A percentile compares a stretch with the other conserved stretches of the same genome.
These are phyloP conservation scores for Arthrobotrys iridis DNA, from an alignment of 2,329 filamentous ascomycete genomes.

Conservation along the genomic window DNA sequence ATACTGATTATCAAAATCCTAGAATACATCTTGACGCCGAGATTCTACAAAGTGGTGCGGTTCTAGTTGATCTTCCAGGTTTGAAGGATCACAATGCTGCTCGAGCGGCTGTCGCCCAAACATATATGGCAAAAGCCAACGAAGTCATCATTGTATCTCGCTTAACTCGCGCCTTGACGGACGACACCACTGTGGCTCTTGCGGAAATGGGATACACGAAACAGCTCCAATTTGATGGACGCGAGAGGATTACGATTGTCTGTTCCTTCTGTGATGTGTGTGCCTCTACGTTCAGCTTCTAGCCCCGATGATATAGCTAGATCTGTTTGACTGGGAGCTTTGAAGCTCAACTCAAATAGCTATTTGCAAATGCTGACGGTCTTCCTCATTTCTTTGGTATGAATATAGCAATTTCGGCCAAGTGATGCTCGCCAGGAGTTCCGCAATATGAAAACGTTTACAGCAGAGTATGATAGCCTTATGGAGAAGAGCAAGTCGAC, in stretches of 20 bases:
- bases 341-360: too few relatives aligned
- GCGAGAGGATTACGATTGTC: slow-evolving; percentile 35
- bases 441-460: slow-evolving; percentile 18
- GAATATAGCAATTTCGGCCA: slow-evolving; percentile 23
- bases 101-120: slow-evolving; percentile 22
- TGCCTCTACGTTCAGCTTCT: too few relatives aligned
- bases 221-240: slow-evolving; percentile 26
- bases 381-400: too few relatives aligned
- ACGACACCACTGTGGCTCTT: slow-evolving; percentile 14
- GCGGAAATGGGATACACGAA: slow-evolving; percentile 40
- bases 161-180: slow-evolving; percentile 16
- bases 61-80: slow-evolving; percentile 41
- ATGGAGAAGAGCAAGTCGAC: neutral
- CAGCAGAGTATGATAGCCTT: neutral
- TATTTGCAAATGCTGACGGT: too few relatives aligned
- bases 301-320: too few relatives aligned
- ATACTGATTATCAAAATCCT: neutral
- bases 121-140: slow-evolving; percentile 29
- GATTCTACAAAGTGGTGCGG: slow-evolving; percentile 3
- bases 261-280: slow-evolving; percentile 41
- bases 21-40: slow-evolving; percentile 40
- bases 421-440: slow-evolving; percentile 32
- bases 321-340: too few relatives aligned
- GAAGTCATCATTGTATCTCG: slow-evolving; percentile 40
- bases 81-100: slow-evolving; percentile 41